Conservation (phyloP, 2,329 filamentous ascomycete species). For the Nannizzia gypsea region DNA sequence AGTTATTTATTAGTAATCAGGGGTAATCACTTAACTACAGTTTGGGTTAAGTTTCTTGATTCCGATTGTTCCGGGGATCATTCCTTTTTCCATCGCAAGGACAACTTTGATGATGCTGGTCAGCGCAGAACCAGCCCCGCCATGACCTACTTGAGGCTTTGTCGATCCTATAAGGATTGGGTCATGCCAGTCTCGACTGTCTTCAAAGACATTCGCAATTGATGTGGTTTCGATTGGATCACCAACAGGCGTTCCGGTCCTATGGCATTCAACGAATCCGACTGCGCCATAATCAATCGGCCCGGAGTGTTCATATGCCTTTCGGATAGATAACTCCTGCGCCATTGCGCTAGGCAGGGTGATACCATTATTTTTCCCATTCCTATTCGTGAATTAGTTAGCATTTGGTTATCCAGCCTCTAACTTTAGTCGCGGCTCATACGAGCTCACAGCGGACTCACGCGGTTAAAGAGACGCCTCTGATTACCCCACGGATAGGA, state of each 20-base stretch:
- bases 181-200: background rate
- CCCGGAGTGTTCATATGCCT: constrained; percentile 46
- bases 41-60: background rate
- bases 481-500: no score
- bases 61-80: constrained; percentile 19
- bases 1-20: background rate
- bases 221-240: constrained; percentile 6
- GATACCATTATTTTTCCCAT: constrained; percentile 14
- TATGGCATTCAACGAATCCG: background rate
- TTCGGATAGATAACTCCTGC: constrained; percentile 29
- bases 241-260: background rate
- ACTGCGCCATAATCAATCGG: constrained; percentile 39
- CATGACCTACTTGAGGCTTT: constrained; percentile 23
- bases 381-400: no score
- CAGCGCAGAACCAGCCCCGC: constrained; percentile 21
- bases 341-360: constrained; percentile 12
- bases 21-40: constrained; percentile 5
- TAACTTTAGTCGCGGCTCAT: no score
- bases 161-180: constrained; percentile 17
- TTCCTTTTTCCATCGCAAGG: constrained; percentile 20
- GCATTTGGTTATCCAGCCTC: no score
- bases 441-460: no score
- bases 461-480: no score
- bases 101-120: constrained; percentile 21
- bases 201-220: background rate